phyloP scores from a whole-genome alignment of 1,284 basidiomycete genomes.

The Sparassis latifolia region DNA sequence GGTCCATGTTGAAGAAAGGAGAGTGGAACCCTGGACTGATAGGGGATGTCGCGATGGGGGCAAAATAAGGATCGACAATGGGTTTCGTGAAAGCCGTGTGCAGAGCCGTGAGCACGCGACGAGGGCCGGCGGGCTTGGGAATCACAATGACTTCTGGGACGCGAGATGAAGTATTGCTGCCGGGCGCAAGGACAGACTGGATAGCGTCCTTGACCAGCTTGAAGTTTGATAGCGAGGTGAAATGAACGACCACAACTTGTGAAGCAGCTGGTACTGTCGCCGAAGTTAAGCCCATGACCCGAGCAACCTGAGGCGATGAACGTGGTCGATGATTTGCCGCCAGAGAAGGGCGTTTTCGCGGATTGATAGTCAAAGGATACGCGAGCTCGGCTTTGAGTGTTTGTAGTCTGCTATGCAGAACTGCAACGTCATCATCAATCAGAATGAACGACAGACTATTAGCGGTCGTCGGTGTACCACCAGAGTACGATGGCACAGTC shows the following conservation, averaged over 20 bases:
- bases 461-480: conserved; percentile 6
- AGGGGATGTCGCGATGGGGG: conserved; percentile 90
- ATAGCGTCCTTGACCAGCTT: conserved; percentile 83
- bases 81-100: conserved; percentile 84
- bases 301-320: conserved; percentile 71
- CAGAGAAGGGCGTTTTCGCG: conserved; percentile 71
- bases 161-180: conserved; percentile 29
- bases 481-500: conserved; percentile 6
- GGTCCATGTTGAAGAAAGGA: conserved; percentile 36
- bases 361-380: conserved; percentile 34
- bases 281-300: conserved; percentile 36
- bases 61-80: conserved; percentile 81
- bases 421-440: conserved; percentile 83
- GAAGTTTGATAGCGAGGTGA: conserved; percentile 86
- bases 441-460: conserved; percentile 60
- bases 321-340: conserved; percentile 62
- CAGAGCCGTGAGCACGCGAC: conserved; percentile 83
- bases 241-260: conserved; percentile 73
- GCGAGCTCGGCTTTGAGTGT: conserved; percentile 54
- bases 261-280: conserved; percentile 23
- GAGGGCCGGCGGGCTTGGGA: conserved; percentile 91
- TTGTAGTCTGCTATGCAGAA: conserved; percentile 66
- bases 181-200: conserved; percentile 55
- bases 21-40: conserved; percentile 53
- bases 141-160: conserved; percentile 88